These are phyloP conservation scores for Trichoderma atroviride DNA, from an alignment of 2,329 filamentous ascomycete genomes.

Conservation along the genomic window DNA sequence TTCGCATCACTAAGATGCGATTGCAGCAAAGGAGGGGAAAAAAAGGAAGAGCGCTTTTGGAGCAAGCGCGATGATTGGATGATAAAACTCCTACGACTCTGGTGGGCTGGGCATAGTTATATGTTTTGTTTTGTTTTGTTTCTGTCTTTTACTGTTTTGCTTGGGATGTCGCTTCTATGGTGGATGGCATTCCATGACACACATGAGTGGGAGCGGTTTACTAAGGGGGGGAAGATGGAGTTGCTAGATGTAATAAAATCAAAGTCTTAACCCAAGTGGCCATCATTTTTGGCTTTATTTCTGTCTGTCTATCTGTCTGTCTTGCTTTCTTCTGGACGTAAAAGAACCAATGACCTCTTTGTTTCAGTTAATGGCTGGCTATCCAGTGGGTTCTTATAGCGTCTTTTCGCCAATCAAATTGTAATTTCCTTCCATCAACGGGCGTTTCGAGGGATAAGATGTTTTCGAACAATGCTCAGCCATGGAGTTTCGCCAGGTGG, in stretches of 20 bases:
- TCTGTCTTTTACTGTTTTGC: neutral
- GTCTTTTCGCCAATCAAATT: neutral
- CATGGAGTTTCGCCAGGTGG: too few relatives aligned
- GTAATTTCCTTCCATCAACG: neutral
- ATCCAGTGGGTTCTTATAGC: neutral
- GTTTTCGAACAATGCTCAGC: neutral
- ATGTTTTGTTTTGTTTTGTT: neutral
- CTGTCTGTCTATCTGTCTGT: neutral
- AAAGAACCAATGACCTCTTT: neutral
- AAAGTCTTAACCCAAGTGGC: neutral
- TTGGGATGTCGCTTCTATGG: neutral
- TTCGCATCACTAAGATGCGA: neutral
- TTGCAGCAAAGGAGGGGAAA: neutral
- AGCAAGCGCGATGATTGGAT: conserved; percentile 25
- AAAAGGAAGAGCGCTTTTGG: conserved; percentile 3
- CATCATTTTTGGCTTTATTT: neutral
- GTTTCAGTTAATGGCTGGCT: neutral
- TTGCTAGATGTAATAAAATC: conserved; percentile 14
- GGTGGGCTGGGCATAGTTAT: conserved; percentile 11
- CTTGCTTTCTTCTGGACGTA: neutral
- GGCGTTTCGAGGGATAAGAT: neutral
- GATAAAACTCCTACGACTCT: conserved; percentile 20
- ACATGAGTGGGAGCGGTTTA: neutral
- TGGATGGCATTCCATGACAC: conserved; percentile 17
- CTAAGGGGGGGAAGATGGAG: neutral